Evolutionary conservation across 768 basidiomycete species (phyloP).

Genomic region (Lepiota subincarnata): DNA sequence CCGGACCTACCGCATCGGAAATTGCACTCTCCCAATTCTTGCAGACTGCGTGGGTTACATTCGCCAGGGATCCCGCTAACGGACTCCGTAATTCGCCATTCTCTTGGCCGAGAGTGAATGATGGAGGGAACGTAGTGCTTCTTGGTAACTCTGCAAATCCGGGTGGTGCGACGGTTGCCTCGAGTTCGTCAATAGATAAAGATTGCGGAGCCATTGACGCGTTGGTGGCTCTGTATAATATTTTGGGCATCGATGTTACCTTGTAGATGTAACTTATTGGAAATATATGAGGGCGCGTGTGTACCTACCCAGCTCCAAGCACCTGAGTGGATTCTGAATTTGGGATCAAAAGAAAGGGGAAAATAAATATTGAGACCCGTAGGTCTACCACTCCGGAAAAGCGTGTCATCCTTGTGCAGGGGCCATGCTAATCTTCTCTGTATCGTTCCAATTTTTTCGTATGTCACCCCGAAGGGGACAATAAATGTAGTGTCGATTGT

Average conservation of each 20-base stretch:
- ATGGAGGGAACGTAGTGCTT: constrained; percentile 3
- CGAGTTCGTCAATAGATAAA: not conserved
- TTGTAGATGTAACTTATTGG: not conserved
- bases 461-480: not conserved
- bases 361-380: constrained; percentile 56
- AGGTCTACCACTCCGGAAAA: constrained; percentile 87
- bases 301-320: too few species aligned
- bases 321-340: too few species aligned
- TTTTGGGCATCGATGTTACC: constrained; percentile 1
- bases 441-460: constrained; percentile 99
- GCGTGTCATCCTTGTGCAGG: constrained; percentile 99
- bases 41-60: constrained; percentile 13
- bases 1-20: not conserved
- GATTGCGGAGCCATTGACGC: constrained; percentile 1
- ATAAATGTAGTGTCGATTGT: not conserved
- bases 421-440: constrained; percentile 99
- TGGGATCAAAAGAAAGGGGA: constrained; percentile 5
- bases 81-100: constrained; percentile 6
- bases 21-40: constrained; percentile 5
- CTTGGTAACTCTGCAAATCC: not conserved
- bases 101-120: constrained; percentile 1
- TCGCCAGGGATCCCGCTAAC: constrained; percentile 12
- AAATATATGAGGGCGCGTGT: too few species aligned
- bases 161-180: not conserved
- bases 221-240: constrained; percentile 4